Conservation (phyloP, 1,139 yeast genomes). For the Hemisphaericaspora xylanilytica region DNA sequence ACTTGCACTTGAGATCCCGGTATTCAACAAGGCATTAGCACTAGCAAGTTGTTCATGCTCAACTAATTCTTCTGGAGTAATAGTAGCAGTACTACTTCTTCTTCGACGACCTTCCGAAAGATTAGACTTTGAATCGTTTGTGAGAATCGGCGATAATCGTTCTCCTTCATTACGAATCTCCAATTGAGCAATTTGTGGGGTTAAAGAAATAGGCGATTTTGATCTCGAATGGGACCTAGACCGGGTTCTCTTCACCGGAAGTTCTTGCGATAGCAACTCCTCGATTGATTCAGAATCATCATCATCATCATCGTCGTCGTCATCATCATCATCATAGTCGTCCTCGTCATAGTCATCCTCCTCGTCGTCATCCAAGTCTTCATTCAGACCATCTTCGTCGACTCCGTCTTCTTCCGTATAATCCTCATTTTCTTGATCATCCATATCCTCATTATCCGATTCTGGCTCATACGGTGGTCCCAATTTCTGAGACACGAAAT, state of each 20-base stretch:
- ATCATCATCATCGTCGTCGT: constrained; percentile 9
- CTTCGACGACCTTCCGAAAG: not conserved
- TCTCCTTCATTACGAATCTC: constrained; percentile 10
- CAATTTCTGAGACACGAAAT: constrained; percentile 24
- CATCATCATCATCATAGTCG: constrained; percentile 16
- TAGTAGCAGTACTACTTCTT: constrained; percentile 12
- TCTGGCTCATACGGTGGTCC: constrained; percentile 24
- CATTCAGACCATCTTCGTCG: constrained; percentile 15
- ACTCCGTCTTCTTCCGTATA: constrained; percentile 15
- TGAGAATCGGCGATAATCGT: constrained; percentile 10
- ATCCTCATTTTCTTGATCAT: constrained; percentile 14
- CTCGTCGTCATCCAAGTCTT: constrained; percentile 14
- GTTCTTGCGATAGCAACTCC: not conserved
- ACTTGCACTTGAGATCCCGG: constrained; percentile 12
- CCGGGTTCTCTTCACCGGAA: not conserved
- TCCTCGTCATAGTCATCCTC: constrained; percentile 10
- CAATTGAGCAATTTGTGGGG: constrained; percentile 4
- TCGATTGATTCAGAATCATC: constrained; percentile 4
- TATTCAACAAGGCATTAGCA: constrained; percentile 20
- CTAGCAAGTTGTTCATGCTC: constrained; percentile 20
- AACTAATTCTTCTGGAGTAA: constrained; percentile 15
- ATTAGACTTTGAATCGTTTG: constrained; percentile 6
- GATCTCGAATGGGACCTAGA: constrained; percentile 2
- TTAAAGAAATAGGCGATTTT: constrained; percentile 1
- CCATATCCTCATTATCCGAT: constrained; percentile 21